Evolutionary conservation across 1,284 basidiomycete genomes (phyloP).

Genomic region (Sanghuangporus weigelae): DNA sequence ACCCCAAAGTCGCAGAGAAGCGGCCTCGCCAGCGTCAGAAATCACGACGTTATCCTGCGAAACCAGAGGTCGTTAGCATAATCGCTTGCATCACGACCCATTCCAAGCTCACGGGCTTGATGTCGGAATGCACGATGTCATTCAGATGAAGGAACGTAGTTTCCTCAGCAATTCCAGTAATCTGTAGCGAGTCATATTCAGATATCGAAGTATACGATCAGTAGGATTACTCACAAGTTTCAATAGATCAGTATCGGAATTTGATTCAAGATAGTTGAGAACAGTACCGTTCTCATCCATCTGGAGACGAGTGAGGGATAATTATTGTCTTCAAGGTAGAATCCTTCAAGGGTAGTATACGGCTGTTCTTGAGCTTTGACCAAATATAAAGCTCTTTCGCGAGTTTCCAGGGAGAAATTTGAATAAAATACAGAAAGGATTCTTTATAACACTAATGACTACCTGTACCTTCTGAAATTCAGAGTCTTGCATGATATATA

Average conservation of each 20-base stretch:
- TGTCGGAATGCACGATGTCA: conserved; percentile 7
- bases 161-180: conserved; percentile 1
- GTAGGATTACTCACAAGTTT: background rate
- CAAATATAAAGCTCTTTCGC: conserved; percentile 1
- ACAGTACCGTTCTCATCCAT: background rate
- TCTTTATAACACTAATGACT: background rate
- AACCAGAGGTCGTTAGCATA: background rate
- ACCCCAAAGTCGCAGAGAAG: conserved; percentile 5
- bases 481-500: background rate
- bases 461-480: background rate
- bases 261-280: background rate
- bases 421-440: background rate
- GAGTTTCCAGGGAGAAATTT: background rate
- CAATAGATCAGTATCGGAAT: background rate
- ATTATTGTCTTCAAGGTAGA: background rate
- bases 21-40: background rate
- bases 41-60: conserved; percentile 3
- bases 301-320: background rate
- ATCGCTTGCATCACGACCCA: background rate
- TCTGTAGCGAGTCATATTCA: background rate
- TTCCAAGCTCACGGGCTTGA: conserved; percentile 1
- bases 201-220: background rate
- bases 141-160: background rate
- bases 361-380: background rate
- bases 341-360: background rate